Evolutionary conservation across 2,329 filamentous ascomycete species (phyloP).

Genomic region (Gaeumannomyces sp.): DNA sequence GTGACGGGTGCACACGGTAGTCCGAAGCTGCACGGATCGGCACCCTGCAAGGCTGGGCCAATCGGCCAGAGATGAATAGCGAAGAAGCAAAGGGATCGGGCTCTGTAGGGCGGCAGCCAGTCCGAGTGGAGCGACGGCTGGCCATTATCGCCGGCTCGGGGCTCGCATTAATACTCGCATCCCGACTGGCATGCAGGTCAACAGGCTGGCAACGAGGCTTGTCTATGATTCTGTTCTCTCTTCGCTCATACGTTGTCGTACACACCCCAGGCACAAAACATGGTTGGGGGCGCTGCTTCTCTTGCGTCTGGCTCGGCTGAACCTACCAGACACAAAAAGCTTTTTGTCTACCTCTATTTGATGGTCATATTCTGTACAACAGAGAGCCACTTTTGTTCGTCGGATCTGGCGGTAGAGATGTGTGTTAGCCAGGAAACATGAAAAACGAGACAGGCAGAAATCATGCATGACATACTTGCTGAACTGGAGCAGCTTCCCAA

Average conservation of each 20-base stretch:
- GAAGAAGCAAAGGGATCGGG: too few species aligned
- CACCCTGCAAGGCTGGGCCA: too few species aligned
- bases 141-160: too few species aligned
- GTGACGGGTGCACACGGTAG: neutral
- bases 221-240: neutral
- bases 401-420: constrained; percentile 33
- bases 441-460: neutral
- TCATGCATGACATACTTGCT: constrained; percentile 53
- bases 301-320: too few species aligned
- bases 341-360: constrained; percentile 16
- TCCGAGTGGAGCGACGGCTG: too few species aligned
- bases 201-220: neutral
- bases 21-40: too few species aligned
- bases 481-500: constrained; percentile 71
- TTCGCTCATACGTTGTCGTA: neutral
- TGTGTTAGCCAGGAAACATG: neutral
- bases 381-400: constrained; percentile 82
- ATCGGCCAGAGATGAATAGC: too few species aligned
- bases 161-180: too few species aligned
- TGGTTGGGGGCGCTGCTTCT: too few species aligned
- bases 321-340: too few species aligned
- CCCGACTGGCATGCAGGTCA: too few species aligned
- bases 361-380: constrained; percentile 53
- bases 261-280: neutral
- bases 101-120: too few species aligned